Evolutionary conservation across 2,329 filamentous ascomycete species (phyloP), one percentile per base, ranked within the genome.

Genomic region (Botryotinia calthae): DNA sequence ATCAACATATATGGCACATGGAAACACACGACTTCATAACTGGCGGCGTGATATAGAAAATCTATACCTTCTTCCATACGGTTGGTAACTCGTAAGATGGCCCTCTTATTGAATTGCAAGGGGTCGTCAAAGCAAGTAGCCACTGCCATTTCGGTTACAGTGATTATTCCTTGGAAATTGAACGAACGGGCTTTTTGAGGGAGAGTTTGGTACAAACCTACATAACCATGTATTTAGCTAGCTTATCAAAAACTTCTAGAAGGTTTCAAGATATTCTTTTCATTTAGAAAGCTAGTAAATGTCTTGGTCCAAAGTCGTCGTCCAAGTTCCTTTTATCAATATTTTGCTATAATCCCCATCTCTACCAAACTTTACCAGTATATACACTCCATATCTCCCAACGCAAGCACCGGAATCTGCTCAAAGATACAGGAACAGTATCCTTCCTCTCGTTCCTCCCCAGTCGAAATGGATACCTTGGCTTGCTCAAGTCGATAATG

Each of bases 171-270:
- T 44, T 46, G 61, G 34, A 61, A 61, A 61, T 61, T 61, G 58
- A 61, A 22, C 34, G 58, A 61, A 22, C 34, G 25, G 34, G 7
- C 22, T 37, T 61, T 25, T 16, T 16, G 37, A n/a, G 59, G 59
- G 25, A 25, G 22, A 42, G 34, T 62, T 25, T 61, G 56, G 40
- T 64, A 34, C 16, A 44, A 22, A 63, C n/a, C 51, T 56, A 56
- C n/a, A 28, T 8, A 56, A 28, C 51, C 51, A 56, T 28, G n/a
- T 6, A 56, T 16, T 56, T 7, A 10, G 25, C 34, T 56, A 54
- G 46, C 65, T 56, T 67, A 67, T 67, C 65, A 48, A 56, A 56
- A 67, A 42, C 65, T 67, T 67, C 65, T 67, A 56, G 65, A 67
- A 67, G 42, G 48, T 40, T 67, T 67, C 40, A 31, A 42, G 22